Conservation (phyloP, 345 rosid genomes). For the Jatropha curcas region DNA sequence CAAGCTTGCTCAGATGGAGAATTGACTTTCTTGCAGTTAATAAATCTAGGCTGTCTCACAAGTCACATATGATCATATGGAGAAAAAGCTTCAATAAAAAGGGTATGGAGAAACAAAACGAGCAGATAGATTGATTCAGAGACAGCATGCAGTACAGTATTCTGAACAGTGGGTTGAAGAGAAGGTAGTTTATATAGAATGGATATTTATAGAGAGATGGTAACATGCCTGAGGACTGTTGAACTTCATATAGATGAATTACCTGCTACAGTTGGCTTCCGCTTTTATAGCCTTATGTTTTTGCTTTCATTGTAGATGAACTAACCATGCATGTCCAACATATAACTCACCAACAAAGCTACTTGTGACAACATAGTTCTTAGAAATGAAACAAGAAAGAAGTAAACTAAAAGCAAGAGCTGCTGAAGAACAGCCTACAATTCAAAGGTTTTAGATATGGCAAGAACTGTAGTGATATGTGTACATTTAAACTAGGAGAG, state of each 20-base stretch:
- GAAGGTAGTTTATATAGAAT: background rate
- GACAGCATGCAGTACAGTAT: background rate
- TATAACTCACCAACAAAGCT: background rate
- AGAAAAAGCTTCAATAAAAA: background rate
- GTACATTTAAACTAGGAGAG: background rate
- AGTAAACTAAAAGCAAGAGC: background rate
- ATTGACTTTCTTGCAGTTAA: background rate
- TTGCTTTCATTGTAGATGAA: background rate
- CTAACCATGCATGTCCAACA: background rate
- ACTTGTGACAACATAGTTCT: background rate
- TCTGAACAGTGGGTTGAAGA: background rate
- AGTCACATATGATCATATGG: background rate
- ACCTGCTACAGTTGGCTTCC: background rate
- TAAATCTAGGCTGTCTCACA: background rate
- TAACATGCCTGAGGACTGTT: background rate
- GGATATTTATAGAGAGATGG: background rate
- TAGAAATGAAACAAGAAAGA: background rate
- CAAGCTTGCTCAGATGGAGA: background rate
- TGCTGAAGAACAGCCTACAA: background rate
- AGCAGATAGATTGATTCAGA: background rate
- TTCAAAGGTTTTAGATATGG: background rate
- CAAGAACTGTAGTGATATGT: too few species aligned
- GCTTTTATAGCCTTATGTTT: background rate
- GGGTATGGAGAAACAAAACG: background rate
- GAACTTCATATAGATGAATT: background rate